Conservation (phyloP, 768 basidiomycete genomes). For the Amanita polypyramis region DNA sequence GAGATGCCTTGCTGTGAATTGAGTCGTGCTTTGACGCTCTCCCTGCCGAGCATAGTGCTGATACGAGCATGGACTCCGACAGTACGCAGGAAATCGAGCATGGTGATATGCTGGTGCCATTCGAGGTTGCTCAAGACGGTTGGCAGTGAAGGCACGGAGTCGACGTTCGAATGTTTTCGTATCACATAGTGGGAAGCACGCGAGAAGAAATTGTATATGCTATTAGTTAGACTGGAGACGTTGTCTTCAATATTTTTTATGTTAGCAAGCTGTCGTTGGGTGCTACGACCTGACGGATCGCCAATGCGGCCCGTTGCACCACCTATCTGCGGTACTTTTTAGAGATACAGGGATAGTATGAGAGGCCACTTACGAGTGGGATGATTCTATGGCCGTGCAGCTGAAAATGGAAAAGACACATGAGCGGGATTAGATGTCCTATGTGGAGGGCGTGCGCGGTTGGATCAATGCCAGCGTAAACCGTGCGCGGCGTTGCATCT, state of each 20-base stretch:
- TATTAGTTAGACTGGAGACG: conserved; percentile 46
- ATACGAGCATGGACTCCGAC: conserved; percentile 77
- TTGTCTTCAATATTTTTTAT: conserved; percentile 53
- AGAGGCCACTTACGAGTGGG: conserved; percentile 56
- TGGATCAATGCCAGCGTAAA: conserved; percentile 91
- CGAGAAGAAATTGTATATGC: conserved; percentile 64
- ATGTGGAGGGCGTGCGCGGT: conserved; percentile 86
- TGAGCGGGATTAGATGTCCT: conserved; percentile 85
- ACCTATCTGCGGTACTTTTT: conserved; percentile 60
- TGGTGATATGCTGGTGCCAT: conserved; percentile 65
- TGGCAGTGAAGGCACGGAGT: conserved; percentile 14
- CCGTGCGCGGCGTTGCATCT: conserved; percentile 31
- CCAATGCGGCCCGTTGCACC: conserved; percentile 96
- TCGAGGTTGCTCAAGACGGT: conserved; percentile 40
- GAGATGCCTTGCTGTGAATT: conserved; percentile 79
- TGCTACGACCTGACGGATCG: conserved; percentile 85
- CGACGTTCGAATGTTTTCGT: conserved; percentile 16
- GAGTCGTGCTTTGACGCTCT: conserved; percentile 82
- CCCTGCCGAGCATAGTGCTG: conserved; percentile 82
- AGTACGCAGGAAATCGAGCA: conserved; percentile 77
- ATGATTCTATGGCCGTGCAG: conserved; percentile 75
- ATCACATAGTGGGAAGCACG: conserved; percentile 53
- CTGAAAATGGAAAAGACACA: conserved; percentile 83
- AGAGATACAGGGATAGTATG: background rate
- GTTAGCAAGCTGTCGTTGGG: conserved; percentile 67